Evolutionary conservation across 257 asterid species (phyloP), one percentile per base, ranked within the genome.

Genomic region (Euphrasia confusa): DNA sequence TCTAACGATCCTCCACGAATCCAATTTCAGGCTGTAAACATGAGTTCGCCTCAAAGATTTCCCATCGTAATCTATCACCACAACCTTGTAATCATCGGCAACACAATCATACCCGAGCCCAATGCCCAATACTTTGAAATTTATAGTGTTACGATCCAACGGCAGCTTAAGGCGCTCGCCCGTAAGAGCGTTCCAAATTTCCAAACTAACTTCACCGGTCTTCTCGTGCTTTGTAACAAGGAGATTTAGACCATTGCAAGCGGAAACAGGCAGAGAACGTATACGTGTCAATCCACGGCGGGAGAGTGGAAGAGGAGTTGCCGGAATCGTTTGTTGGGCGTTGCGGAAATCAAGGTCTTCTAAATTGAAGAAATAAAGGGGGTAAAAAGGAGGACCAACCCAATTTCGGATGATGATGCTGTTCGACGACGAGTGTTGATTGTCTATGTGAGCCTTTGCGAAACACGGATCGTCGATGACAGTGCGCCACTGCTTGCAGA

Each of bases 401-500:
- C 1, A 2, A 5, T 35, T 64, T 35, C 61, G 21, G 60, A 64
- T 52, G 18, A 64, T 5, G 24, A 62, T 37, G 24, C 9, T 47
- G 57, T 35, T 26, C n/a, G n/a, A n/a, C 42, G 67, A 27, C 1
- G 57, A 45, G 27, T 1, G 27, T 3, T 27, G 28, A 7, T 17
- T 2, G 35, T 12, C 12, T 58, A 10, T 15, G 60, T 64, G 68
- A n/a, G 18, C 9, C 14, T 35, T 50, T 21, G 35, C 24, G 60
- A 64, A 64, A 15, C 32, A 32, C 7, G 48, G 60, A 6, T 49
- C 60, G 49, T 64, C 68, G 68, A 62, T 62, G 27, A 27, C 30
- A 14, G 27, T 14, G 50, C 49, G 18, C 68, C 68, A 64, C 50
- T 8, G 18, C 49, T 50, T 52, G 52, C 39, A 64, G 39, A 64